Conservation (phyloP, 169 alveolate genomes). For the Eimeria maxima region DNA sequence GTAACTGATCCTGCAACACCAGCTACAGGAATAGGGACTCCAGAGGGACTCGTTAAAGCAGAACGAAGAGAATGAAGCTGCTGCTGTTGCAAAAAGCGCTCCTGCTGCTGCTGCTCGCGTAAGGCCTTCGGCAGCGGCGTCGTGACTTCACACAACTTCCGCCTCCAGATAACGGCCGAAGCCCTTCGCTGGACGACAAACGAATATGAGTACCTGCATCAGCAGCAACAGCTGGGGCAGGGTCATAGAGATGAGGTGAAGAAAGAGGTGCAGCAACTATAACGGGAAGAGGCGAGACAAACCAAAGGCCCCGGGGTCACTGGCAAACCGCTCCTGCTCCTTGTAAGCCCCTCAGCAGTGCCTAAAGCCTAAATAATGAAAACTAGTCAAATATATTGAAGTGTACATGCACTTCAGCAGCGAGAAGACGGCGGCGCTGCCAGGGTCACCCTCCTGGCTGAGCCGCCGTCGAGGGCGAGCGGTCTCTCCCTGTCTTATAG, state of each 20-base stretch:
- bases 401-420: background rate
- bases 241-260: too few relatives aligned
- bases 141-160: background rate
- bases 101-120: slow-evolving; percentile 11
- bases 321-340: background rate
- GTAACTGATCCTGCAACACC: too few relatives aligned
- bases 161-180: background rate
- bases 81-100: background rate
- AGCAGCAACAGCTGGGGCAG: too few relatives aligned
- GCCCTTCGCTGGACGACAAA: background rate
- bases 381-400: background rate
- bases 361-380: background rate
- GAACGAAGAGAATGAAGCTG: too few relatives aligned
- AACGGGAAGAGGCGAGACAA: too few relatives aligned
- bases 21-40: too few relatives aligned
- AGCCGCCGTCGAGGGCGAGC: background rate
- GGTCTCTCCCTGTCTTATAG: background rate
- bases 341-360: background rate
- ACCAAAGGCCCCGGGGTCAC: background rate
- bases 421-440: background rate
- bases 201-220: background rate
- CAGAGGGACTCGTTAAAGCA: too few relatives aligned
- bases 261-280: too few relatives aligned
- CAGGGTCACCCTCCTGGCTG: background rate
- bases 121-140: slow-evolving; percentile 38